Base-by-base conservation (phyloP, 2,329 filamentous ascomycete genomes). In the Cercospora sp. region DNA sequence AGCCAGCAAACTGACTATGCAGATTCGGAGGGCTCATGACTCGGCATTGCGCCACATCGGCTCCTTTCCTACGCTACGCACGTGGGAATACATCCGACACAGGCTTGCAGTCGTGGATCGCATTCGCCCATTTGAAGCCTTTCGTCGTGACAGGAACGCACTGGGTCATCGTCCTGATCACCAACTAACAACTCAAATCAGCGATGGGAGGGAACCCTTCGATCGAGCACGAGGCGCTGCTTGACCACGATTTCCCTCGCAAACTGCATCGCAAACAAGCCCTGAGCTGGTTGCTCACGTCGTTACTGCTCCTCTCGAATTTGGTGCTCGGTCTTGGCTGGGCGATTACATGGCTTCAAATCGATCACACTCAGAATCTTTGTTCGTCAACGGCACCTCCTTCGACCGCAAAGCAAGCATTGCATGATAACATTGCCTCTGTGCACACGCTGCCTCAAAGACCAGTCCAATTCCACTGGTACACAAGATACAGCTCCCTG, bases 401-500 rank as follows among this genome's bases (percentile, higher is more conserved):
- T 9, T 31, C 30, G 6, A 4, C 30, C n/a, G n/a, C 28, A 31
- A 10, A n/a, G n/a, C 28, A 59, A n/a, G 28, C 8, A 33, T 36
- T 20, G 28, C 23, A 59, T 18, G 9, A 53, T 16, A 26, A n/a
- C n/a, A 55, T 42, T 30, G 51, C 63, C 7, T n/a, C 45, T 8
- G 59, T 66, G 30, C 28, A 59, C 18, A n/a, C 36, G 4, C 45
- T 69, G 6, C 64, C 64, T 33, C 45, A 12, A 16, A 60, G 60
- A 48, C 42, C 64, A 18, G 57, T 62, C 5, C 65, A 60, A 4
- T 64, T 69, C 20, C 67, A 69, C 51, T 69, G 67, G 67, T 63
- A 64, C 9, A 69, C 64, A n/a, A 26, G 45, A 48, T 69, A 69
- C 67, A 69, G 69, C 30, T 61, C 65, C 4, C 60, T 55, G 7